These are phyloP conservation scores for Pelargonium australe DNA, from an alignment of 441 rosid genomes.

Conservation along the genomic window DNA sequence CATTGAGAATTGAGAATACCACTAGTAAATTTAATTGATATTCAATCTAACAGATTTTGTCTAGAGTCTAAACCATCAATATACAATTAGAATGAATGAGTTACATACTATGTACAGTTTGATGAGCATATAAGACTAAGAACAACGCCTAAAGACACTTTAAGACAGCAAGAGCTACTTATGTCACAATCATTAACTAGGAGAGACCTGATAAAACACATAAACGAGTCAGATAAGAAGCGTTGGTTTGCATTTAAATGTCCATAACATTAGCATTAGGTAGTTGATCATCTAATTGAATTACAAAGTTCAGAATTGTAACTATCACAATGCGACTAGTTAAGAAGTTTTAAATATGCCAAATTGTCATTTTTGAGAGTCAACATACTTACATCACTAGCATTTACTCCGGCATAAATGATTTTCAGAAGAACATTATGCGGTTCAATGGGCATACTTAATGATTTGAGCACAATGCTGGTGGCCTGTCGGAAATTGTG, in stretches of 20 bases:
- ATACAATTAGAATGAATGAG: neutral
- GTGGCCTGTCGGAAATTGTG: conserved; percentile 91
- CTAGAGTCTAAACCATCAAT: neutral
- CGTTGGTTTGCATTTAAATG: neutral
- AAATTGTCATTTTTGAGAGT: neutral
- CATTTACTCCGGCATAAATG: conserved; percentile 91
- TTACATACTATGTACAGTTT: neutral
- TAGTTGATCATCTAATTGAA: neutral
- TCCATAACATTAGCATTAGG: conserved; percentile 2
- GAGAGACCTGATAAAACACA: neutral
- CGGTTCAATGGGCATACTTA: conserved; percentile 61
- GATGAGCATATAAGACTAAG: neutral
- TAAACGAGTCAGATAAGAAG: neutral
- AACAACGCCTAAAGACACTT: neutral
- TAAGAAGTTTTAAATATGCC: conserved; percentile 8
- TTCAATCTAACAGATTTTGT: conserved; percentile 12
- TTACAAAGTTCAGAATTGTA: conserved; percentile 4
- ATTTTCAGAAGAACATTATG: conserved; percentile 75
- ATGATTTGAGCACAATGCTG: conserved; percentile 37
- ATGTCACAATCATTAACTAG: conserved; percentile 1
- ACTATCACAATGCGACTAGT: neutral
- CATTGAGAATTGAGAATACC: neutral
- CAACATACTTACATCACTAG: conserved; percentile 87
- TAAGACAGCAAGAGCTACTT: conserved; percentile 9
- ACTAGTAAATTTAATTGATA: neutral